Evolutionary conservation across 805 yeast species (phyloP).

Genomic region (Yamadazyma nakazawae): DNA sequence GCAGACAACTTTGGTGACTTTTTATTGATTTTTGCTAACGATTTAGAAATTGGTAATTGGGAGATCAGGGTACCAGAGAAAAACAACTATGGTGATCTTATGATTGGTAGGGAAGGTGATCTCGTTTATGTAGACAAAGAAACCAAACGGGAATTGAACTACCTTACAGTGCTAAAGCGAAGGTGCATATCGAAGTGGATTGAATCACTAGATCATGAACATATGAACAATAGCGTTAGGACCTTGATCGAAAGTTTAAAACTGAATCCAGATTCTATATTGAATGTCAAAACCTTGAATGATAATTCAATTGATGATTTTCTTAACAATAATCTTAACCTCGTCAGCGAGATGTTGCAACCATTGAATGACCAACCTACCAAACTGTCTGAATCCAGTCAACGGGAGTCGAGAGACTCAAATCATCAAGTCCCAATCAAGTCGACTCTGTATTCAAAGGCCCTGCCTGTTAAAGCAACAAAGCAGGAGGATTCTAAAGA

Average conservation of each 20-base stretch:
- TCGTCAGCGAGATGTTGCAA: constrained; percentile 7
- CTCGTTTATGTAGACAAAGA: constrained; percentile 64
- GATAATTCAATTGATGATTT: constrained; percentile 27
- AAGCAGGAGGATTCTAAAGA: neutral
- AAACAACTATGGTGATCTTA: constrained; percentile 48
- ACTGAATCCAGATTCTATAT: constrained; percentile 19
- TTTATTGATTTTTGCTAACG: constrained; percentile 76
- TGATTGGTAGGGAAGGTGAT: constrained; percentile 69
- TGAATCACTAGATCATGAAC: constrained; percentile 18
- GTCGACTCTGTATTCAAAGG: neutral
- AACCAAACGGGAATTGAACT: constrained; percentile 40
- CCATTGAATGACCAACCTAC: neutral
- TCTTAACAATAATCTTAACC: constrained; percentile 27
- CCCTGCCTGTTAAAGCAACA: neutral
- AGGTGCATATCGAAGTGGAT: constrained; percentile 36
- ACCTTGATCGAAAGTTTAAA: constrained; percentile 19
- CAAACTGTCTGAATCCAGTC: neutral
- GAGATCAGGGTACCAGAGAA: constrained; percentile 58
- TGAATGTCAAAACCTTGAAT: constrained; percentile 17
- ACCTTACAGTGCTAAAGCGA: constrained; percentile 38
- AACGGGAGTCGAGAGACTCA: neutral
- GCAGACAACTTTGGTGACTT: constrained; percentile 91
- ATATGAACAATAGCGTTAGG: constrained; percentile 11
- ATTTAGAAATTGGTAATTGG: constrained; percentile 81
- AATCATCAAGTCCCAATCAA: neutral